Percentiles rank a stretch among this genome's conserved stretches.
Conservation (phyloP, 2,329 filamentous ascomycete species). For the Penicillium digitatum region DNA sequence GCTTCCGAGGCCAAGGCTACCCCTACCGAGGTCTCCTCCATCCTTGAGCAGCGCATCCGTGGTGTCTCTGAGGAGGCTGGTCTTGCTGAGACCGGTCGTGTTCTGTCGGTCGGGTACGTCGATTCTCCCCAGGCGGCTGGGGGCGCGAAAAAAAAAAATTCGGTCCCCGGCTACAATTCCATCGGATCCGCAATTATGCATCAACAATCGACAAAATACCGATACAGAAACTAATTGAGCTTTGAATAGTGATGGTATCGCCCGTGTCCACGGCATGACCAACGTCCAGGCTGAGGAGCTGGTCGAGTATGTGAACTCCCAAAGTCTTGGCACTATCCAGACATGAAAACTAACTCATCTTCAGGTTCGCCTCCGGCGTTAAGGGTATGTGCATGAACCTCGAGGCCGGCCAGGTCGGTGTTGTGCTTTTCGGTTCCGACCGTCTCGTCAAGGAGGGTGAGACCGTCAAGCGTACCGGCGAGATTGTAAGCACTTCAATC, state of each 20-base stretch:
- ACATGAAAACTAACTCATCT: conserved; percentile 25
- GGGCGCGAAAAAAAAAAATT: conserved; percentile 34
- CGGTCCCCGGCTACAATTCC: conserved; percentile 26
- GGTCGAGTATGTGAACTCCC: conserved; percentile 75
- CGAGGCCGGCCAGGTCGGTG: conserved; percentile 99
- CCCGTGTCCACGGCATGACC: conserved; percentile 99
- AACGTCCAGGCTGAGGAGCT: conserved; percentile 99
- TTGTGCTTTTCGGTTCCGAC: conserved; percentile 99
- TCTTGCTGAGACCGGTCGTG: conserved; percentile 97
- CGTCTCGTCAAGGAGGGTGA: conserved; percentile 99
- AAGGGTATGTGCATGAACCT: conserved; percentile 99
- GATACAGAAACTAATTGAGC: conserved; percentile 20
- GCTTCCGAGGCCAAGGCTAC: conserved; percentile 90
- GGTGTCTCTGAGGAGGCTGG: conserved; percentile 95
- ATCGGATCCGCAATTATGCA: conserved; percentile 22
- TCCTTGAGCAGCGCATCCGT: conserved; percentile 98
- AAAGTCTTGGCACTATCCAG: conserved; percentile 16
- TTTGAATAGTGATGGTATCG: conserved; percentile 90
- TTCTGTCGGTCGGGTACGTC: conserved; percentile 96
- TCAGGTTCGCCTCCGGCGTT: conserved; percentile 96
- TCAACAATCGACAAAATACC: conserved; percentile 8
- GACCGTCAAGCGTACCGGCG: conserved; percentile 98
- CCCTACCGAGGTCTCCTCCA: conserved; percentile 97
- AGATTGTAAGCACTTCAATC: conserved; percentile 71
- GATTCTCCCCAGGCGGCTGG: conserved; percentile 16